Evolutionary conservation across 2,329 filamentous ascomycete species (phyloP), one percentile per base, ranked within the genome.

Genomic region (Catunica adiposa): DNA sequence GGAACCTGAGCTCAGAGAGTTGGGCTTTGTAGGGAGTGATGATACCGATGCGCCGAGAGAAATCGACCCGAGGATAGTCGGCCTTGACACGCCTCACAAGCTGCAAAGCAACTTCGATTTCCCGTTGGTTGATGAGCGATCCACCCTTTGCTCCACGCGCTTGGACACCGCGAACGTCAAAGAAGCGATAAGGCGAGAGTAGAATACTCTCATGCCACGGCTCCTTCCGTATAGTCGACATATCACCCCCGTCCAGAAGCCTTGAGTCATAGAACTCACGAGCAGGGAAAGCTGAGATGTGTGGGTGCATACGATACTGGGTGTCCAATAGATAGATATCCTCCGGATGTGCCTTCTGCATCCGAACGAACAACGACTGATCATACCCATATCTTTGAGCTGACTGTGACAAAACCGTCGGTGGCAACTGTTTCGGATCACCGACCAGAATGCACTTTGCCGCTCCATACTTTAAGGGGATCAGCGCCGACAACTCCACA

Each of bases 1-100:
- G 81, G 50, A 75, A 73, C 60, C 85, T 89, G 58, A 98, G 74
- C 66, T 89, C 83, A 56, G 77, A 80, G 14, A 98, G 72, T 66
- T 98, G 92, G 20, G 88, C 89, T 66, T 97, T 98, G 70, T 98
- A 98, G 0, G 90, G 92, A 0, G 94, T 97, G 66, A 98, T 98
- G 66, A 98, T 90, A 62, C 92, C 92, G 56, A 98, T 84, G 65
- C 94, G 95, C 59, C 85, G 81, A 40, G 76, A 78, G 62, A 92
- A 81, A 62, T 94, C 80, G 59, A 78, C 79, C 2, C 74, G 71
- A 17, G 70, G 70, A 61, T 84, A 90, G 64, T 95, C 89, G 0
- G 74, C 76, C 40, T 78, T 79, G 60, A 98, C 78, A 3, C 89
- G 80, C 44, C 86, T 77, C 66, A 92, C 97, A 11, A 98, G 74